Evolutionary conservation across 257 asterid species (phyloP).

Genomic region (Gentiana straminea): DNA sequence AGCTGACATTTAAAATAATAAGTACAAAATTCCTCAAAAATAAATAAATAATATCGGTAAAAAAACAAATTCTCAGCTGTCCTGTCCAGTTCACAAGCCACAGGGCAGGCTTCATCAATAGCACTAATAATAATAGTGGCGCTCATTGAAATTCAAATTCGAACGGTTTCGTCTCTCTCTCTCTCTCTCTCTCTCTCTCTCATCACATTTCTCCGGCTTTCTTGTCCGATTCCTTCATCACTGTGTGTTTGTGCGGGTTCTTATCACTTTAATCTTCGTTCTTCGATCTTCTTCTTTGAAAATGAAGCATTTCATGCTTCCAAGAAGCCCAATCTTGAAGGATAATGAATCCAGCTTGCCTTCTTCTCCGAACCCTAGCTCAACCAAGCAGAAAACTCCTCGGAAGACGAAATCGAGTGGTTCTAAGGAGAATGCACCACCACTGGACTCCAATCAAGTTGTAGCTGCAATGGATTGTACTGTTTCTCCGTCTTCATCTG

Average conservation of each 20-base stretch:
- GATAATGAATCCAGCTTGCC: slow-evolving; percentile 4
- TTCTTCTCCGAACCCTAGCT: slow-evolving; percentile 51
- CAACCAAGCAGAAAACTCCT: slow-evolving; percentile 12
- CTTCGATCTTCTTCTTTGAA: background rate
- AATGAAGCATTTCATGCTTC: slow-evolving; percentile 45
- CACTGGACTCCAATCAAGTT: slow-evolving; percentile 16
- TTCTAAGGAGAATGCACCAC: slow-evolving; percentile 76
- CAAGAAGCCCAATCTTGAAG: slow-evolving; percentile 37
- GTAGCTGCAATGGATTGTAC: background rate
- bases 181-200: slow-evolving; percentile 9
- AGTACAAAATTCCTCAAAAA: too few species aligned
- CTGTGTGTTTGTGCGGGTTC: slow-evolving; percentile 3
- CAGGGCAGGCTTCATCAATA: background rate
- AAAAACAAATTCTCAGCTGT: background rate
- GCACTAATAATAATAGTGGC: background rate
- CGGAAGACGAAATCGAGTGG: slow-evolving; percentile 42
- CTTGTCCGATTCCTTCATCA: slow-evolving; percentile 11
- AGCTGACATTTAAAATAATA: too few species aligned
- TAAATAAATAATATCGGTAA: background rate
- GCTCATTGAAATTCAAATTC: slow-evolving; percentile 2
- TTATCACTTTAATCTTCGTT: background rate
- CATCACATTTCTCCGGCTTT: slow-evolving; percentile 12
- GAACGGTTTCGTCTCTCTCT: slow-evolving; percentile 24
- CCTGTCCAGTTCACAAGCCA: background rate
- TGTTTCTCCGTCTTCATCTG: slow-evolving; percentile 31